A percentile compares a stretch with the other conserved stretches of the same genome.
phyloP scores from a whole-genome alignment of 2,329 filamentous ascomycete species.

The Sporothrix protearum region DNA sequence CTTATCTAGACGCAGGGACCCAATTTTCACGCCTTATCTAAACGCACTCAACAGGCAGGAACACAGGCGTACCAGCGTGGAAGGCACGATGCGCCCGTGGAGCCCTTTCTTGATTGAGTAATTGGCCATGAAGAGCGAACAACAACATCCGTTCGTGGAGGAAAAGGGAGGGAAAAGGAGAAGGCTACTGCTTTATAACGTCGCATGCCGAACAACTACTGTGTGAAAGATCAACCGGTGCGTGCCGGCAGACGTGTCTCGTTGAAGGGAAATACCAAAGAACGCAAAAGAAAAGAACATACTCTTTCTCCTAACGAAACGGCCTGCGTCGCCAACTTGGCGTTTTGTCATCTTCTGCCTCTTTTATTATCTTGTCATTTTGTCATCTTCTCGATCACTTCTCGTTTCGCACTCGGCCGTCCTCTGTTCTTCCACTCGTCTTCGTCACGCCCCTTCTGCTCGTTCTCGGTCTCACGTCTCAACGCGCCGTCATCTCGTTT shows the following conservation, averaged over 20 bases:
- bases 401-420: background rate
- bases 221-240: background rate
- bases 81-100: background rate
- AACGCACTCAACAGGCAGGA: background rate
- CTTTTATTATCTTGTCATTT: background rate
- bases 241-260: background rate
- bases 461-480: background rate
- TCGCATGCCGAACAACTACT: background rate
- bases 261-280: background rate
- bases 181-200: background rate
- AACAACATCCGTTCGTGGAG: background rate
- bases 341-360: background rate
- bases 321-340: background rate
- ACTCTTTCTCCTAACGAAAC: background rate
- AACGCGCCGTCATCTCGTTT: background rate
- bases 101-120: background rate
- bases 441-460: background rate
- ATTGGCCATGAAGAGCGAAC: background rate
- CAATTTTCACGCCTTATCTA: background rate
- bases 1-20: slow-evolving; percentile 10
- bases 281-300: background rate
- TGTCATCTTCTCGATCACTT: too few relatives aligned
- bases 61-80: background rate
- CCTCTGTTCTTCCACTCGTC: background rate
- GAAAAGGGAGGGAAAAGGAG: background rate